Percentiles rank a stretch among this genome's conserved stretches.
These are phyloP conservation scores for Debaryomyces robertsiae DNA, from an alignment of 1,139 yeast genomes.

Conservation along the genomic window DNA sequence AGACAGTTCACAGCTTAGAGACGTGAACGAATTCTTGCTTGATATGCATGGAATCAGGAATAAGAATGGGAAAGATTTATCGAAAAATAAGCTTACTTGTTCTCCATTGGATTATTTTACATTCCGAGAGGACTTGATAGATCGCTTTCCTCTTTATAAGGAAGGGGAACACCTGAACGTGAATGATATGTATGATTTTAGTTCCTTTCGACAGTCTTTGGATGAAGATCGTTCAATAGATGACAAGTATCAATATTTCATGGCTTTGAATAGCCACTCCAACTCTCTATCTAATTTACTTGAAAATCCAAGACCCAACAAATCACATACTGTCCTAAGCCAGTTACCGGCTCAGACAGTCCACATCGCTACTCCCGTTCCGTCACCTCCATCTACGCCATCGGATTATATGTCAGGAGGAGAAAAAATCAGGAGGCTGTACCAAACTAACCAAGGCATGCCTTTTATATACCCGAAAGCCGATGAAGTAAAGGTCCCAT, in stretches of 20 bases:
- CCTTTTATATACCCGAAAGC: conserved; percentile 73
- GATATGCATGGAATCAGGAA: conserved; percentile 44
- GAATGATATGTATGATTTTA: conserved; percentile 1
- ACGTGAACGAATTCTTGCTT: conserved; percentile 54
- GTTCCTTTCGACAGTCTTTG: conserved; percentile 11
- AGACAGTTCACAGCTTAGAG: conserved; percentile 39
- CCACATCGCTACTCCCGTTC: conserved; percentile 87
- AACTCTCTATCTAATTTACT: conserved; percentile 55
- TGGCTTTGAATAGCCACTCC: conserved; percentile 48
- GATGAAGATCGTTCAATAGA: conserved; percentile 16
- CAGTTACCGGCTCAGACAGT: conserved; percentile 64
- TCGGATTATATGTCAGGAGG: conserved; percentile 57
- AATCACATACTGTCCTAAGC: conserved; percentile 54
- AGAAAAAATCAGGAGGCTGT: conserved; percentile 68
- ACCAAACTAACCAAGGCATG: conserved; percentile 75
- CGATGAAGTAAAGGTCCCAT: conserved; percentile 53
- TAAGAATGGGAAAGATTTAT: conserved; percentile 23
- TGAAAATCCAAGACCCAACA: conserved; percentile 60
- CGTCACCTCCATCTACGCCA: conserved; percentile 79
- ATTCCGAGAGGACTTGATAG: conserved; percentile 70
- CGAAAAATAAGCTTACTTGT: conserved; percentile 42
- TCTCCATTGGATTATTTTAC: conserved; percentile 82
- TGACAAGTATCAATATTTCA: conserved; percentile 34
- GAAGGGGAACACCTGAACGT: conserved; percentile 1
- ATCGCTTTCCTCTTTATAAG: conserved; percentile 68